Evolutionary conservation across 805 yeast species (phyloP), one percentile per base, ranked within the genome.

Genomic region (Cyberlindnera maritima): DNA sequence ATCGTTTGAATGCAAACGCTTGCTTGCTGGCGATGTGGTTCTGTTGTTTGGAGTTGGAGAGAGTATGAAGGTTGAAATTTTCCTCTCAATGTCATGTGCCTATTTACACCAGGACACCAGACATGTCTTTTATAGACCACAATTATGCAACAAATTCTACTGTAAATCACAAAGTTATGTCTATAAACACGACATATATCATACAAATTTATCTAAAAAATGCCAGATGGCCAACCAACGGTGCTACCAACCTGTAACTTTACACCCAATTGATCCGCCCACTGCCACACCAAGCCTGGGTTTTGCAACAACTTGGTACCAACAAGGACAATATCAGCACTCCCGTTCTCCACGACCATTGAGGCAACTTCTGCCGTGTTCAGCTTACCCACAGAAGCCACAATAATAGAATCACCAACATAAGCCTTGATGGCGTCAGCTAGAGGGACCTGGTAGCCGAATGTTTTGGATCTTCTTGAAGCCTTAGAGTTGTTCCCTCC

Each of bases 251-350:
- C 25, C 25, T 21, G 25, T 21, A 21, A 21, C 25, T 21, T 21
- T 21, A 21, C 25, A 21, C 25, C 25, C 25, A 18, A n/a, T 31
- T 37, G 15, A 32, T 72, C 72, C 2, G 84, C 85, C 69, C 76
- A 74, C 6, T 59, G 55, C 61, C 72, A 70, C 6, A 68, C 77
- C 34, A 75, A 65, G 13, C 72, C 75, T 3, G 83, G 81, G 49
- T 74, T 67, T 48, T 64, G 68, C 48, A 79, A 60, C 51, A 76
- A 75, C 4, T 58, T 65, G 18, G 68, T 57, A 1, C 79, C 86
- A 33, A 71, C 67, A 13, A 77, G 57, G 9, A 73, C 71, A 21
- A 77, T 48, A 59, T 81, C 86, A 44, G 74, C 66, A n/a, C 49
- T 50, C 1, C 72, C 73, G 15, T 69, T 57, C 44, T 71, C 73